These are phyloP conservation scores for Penicillium olsonii DNA, from an alignment of 2,329 filamentous ascomycete species.

Conservation along the genomic window DNA sequence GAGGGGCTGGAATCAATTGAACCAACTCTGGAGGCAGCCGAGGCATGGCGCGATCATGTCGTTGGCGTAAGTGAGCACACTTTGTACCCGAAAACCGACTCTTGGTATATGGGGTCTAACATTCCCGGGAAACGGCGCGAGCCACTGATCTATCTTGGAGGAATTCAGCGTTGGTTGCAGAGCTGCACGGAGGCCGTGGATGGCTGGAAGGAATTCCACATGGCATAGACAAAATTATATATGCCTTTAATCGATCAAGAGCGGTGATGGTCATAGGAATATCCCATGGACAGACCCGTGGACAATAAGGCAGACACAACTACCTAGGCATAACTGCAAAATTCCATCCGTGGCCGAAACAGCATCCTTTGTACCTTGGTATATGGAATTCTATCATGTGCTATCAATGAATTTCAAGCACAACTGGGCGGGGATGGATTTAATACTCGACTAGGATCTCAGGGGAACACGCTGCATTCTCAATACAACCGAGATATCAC, in stretches of 20 bases:
- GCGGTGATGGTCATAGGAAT: too few relatives aligned
- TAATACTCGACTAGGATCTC: too few relatives aligned
- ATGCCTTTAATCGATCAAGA: background rate
- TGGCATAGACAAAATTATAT: background rate
- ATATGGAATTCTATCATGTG: background rate
- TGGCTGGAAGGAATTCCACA: background rate
- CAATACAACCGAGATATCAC: background rate
- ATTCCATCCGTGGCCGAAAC: background rate
- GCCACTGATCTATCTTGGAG: conserved; percentile 42
- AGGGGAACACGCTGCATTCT: background rate
- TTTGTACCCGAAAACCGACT: conserved; percentile 48
- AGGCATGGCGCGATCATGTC: conserved; percentile 10
- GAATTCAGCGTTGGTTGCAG: conserved; percentile 20
- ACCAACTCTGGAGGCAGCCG: background rate
- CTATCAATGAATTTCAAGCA: background rate
- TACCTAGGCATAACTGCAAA: too few relatives aligned
- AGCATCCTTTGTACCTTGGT: background rate
- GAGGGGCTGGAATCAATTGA: conserved; percentile 2
- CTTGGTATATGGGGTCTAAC: conserved; percentile 58
- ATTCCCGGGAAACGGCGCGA: conserved; percentile 57
- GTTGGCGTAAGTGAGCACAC: conserved; percentile 44
- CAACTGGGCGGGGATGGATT: background rate
- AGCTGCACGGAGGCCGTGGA: conserved; percentile 13
- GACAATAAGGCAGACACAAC: too few relatives aligned
- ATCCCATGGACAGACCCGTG: too few relatives aligned